Percentiles rank a stretch among this genome's conserved stretches.
These are phyloP conservation scores for Cynara cardunculus DNA, from an alignment of 129 eudicot species.

Conservation along the genomic window DNA sequence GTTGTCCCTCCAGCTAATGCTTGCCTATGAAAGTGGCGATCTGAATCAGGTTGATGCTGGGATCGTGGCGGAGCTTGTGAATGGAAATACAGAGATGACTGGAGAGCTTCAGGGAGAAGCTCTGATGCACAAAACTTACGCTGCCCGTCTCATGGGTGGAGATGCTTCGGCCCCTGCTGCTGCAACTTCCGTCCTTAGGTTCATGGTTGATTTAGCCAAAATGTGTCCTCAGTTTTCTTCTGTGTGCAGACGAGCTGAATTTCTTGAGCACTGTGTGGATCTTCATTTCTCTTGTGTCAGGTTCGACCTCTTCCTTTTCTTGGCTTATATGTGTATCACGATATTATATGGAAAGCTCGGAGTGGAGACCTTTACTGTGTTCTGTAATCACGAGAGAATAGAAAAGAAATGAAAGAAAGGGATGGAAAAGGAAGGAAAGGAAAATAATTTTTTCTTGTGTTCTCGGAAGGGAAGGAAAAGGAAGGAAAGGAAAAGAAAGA, in stretches of 20 bases:
- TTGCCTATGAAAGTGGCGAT: slow-evolving; percentile 77
- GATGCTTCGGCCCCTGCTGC: slow-evolving; percentile 96
- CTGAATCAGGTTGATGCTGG: slow-evolving; percentile 73
- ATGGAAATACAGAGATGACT: slow-evolving; percentile 64
- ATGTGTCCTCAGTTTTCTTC: slow-evolving; percentile 84
- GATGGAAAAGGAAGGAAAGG: no score
- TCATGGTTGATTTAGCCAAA: slow-evolving; percentile 95
- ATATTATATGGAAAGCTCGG: not conserved
- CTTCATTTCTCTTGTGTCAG: slow-evolving; percentile 95
- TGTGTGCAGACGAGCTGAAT: slow-evolving; percentile 77
- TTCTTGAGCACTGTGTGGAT: slow-evolving; percentile 88
- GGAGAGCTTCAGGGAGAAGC: slow-evolving; percentile 99
- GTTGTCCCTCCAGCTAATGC: slow-evolving; percentile 66
- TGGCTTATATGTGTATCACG: not conserved
- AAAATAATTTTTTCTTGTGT: no score
- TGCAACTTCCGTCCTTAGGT: slow-evolving; percentile 90
- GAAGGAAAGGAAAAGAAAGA: no score
- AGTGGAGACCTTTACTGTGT: no score
- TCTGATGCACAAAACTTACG: slow-evolving; percentile 97
- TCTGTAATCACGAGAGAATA: no score
- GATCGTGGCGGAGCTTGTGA: slow-evolving; percentile 79
- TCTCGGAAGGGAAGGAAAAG: no score
- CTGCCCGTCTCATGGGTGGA: slow-evolving; percentile 99
- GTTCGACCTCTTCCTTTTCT: slow-evolving; percentile 32
- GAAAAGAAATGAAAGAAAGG: no score